Base-by-base conservation (phyloP, 768 basidiomycete genomes). In the Steccherinum ochraceum region DNA sequence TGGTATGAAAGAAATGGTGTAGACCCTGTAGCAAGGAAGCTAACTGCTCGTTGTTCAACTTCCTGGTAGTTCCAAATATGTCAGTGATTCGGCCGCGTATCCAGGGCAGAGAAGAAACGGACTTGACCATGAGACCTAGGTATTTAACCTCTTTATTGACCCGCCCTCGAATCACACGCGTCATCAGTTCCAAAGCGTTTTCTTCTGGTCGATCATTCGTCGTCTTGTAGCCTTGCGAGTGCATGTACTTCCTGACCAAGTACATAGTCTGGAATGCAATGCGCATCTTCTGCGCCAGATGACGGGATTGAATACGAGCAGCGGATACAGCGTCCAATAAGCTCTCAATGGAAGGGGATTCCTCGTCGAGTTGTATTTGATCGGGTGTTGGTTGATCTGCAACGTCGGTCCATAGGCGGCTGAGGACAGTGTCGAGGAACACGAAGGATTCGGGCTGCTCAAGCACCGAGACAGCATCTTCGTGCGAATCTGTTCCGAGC, bases 71-170 rank as follows among this genome's bases (percentile, higher is more conserved):
- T 44, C 46, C n/a, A 18, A 50, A 16, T 27, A 18, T n/a, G n/a
- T n/a, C n/a, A n/a, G n/a, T n/a, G n/a, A n/a, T n/a, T n/a, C n/a
- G n/a, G n/a, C n/a, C n/a, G n/a, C n/a, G n/a, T n/a, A n/a, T n/a
- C n/a, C n/a, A n/a, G n/a, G n/a, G n/a, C n/a, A n/a, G n/a, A n/a
- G n/a, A n/a, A n/a, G n/a, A n/a, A 48, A 62, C 75, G 45, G 54
- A 85, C 81, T 68, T 77, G 44, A 78, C 63, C 45, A 76, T 70
- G n/a, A 65, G 64, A 5, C 70, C 74, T 7, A 84, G 61, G 53
- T 71, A 65, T 49, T 71, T 78, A 21, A 74, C 62, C 42, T 77
- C 72, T 35, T 64, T 72, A 2, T 59, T 64, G 12, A 77, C 56
- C 3, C 69, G 69, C 3, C 78, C 80, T 18, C 68, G 69, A 40